phyloP scores from a whole-genome alignment of 2,329 filamentous ascomycete species.

The Metarhizium guizhouense region DNA sequence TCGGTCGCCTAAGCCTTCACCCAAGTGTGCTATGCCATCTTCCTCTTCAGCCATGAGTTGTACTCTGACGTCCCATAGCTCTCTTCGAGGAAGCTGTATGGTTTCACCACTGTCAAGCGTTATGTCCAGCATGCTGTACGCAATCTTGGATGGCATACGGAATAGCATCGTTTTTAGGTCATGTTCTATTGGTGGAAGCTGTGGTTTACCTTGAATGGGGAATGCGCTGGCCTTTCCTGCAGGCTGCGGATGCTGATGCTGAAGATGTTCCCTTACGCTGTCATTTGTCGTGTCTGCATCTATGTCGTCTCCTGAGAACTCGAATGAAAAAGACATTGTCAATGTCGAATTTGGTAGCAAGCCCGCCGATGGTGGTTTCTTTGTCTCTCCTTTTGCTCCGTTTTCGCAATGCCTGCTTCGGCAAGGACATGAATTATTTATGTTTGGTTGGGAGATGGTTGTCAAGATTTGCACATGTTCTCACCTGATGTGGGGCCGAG shows the following conservation, averaged over 20 bases:
- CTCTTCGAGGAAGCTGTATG: conserved; percentile 57
- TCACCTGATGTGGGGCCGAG: too few species aligned
- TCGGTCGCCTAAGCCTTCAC: conserved; percentile 50
- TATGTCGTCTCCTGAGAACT: conserved; percentile 57
- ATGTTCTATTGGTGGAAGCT: conserved; percentile 46
- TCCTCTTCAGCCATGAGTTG: conserved; percentile 71
- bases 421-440: too few species aligned
- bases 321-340: conserved; percentile 47
- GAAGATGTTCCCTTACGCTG: not conserved
- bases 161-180: conserved; percentile 41
- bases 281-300: conserved; percentile 26
- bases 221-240: conserved; percentile 38
- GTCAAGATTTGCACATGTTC: too few species aligned
- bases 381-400: not conserved
- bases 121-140: conserved; percentile 55
- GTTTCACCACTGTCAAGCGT: conserved; percentile 44
- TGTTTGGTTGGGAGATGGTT: too few species aligned
- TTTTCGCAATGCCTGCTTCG: not conserved
- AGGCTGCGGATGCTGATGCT: conserved; percentile 13
- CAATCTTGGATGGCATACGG: conserved; percentile 62
- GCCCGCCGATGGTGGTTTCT: not conserved
- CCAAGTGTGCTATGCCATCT: conserved; percentile 23
- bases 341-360: not conserved
- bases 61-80: conserved; percentile 72
- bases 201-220: conserved; percentile 51